Conservation (phyloP, 495 filamentous ascomycete species). For the Rhypophila decipiens region DNA sequence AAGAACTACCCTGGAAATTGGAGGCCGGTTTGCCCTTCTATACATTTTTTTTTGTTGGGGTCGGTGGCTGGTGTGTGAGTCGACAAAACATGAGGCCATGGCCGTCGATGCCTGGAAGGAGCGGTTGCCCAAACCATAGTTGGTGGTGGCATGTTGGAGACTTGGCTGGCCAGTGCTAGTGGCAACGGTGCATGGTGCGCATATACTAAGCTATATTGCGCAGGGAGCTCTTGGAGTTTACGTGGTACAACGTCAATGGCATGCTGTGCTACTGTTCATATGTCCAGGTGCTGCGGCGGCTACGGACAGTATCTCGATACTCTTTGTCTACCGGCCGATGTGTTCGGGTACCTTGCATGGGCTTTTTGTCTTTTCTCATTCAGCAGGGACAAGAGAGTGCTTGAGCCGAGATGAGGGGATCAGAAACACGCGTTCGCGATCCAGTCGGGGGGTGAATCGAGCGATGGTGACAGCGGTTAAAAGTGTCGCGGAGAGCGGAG, state of each 20-base stretch:
- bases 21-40: too few species aligned
- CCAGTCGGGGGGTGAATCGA: neutral
- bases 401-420: slow-evolving; percentile 16
- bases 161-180: too few species aligned
- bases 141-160: too few species aligned
- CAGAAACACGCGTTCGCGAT: neutral
- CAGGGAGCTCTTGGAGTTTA: too few species aligned
- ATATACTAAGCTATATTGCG: too few species aligned
- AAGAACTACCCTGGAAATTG: too few species aligned
- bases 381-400: slow-evolving; percentile 7
- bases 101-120: too few species aligned
- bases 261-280: neutral
- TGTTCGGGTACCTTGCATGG: slow-evolving; percentile 19
- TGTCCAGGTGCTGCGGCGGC: neutral
- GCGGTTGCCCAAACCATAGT: too few species aligned
- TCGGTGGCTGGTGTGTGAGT: too few species aligned
- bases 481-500: neutral
- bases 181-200: too few species aligned
- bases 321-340: slow-evolving; percentile 3
- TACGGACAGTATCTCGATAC: neutral
- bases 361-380: slow-evolving; percentile 10
- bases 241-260: slow-evolving; percentile 4
- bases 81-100: too few species aligned
- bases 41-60: too few species aligned
- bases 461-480: neutral